Evolutionary conservation across 345 rosid genomes (phyloP), one percentile per base, ranked within the genome.

Genomic region (Bretschneidera sinensis): DNA sequence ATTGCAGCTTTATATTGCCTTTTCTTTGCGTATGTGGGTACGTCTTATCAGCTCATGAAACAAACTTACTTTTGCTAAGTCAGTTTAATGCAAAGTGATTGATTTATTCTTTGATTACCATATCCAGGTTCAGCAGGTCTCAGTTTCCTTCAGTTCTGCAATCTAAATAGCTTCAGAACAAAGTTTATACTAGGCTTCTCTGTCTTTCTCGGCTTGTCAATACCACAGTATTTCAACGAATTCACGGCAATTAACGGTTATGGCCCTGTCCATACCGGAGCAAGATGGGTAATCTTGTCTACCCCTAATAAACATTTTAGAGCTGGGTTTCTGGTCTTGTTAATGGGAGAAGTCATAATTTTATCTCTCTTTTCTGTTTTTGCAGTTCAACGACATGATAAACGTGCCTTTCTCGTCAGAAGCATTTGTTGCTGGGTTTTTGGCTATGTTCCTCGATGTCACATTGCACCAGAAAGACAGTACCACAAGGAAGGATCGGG

Each of bases 321-420:
- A 28, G 33, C 33, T 8, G 33, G 3, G 33, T 28, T 28, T 28
- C 33, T 28, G 8, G 33, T 28, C 33, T 2, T 2, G 8, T 28
- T 8, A 28, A 28, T 39, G 45, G 11, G 11, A 39, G 6, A 13
- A 39, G 1, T 39, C 11, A 5, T 39, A 13, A 39, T 39, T 39
- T 5, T 39, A 4, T 5, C 45, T 4, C 11, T 62, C 22, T 31
- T 17, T 61, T 31, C 6, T 67, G 55, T 51, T 45, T 71, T 57
- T 66, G 74, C 88, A 94, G 99, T 94, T 94, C 81, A 94, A 94
- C 60, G 99, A 94, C 76, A 94, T 94, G 89, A 74, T 88, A 59
- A 94, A 94, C 60, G 97, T 88, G 61, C 95, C 99, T 2, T 84
- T 84, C 76, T 87, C 99, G 0, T 90, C 95, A 0, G 90, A 90